Evolutionary conservation across 208 protist species (phyloP).

Genomic region (Angomonas deanei): DNA sequence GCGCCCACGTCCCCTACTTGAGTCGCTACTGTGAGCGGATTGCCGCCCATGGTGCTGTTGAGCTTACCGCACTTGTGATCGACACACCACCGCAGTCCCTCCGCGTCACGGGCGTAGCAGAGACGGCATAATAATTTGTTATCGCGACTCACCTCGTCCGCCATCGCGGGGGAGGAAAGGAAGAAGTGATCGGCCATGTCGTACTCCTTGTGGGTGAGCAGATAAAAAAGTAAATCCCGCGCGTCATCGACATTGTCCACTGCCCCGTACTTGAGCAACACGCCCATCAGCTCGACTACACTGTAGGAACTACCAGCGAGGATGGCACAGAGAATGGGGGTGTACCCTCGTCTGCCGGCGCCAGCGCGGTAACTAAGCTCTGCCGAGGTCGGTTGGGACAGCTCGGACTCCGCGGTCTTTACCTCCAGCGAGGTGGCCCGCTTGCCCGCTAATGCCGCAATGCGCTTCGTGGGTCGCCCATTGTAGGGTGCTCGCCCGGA

Average conservation of each 20-base stretch:
- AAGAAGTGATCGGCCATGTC: slow-evolving; percentile 21
- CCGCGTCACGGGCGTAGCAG: slow-evolving; percentile 5
- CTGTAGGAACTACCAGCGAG: slow-evolving; percentile 7
- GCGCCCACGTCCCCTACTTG: slow-evolving; percentile 31
- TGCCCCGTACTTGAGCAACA: slow-evolving; percentile 25
- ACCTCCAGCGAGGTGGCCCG: slow-evolving; percentile 2
- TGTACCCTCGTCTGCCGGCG: slow-evolving; percentile 30
- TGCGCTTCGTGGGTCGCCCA: neutral
- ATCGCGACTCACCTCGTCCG: slow-evolving; percentile 20
- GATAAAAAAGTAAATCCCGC: slow-evolving; percentile 19
- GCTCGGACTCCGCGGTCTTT: slow-evolving; percentile 10
- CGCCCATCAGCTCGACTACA: slow-evolving; percentile 14
- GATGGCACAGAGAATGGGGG: slow-evolving; percentile 38
- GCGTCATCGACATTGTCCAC: slow-evolving; percentile 17
- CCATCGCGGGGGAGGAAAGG: slow-evolving; percentile 21
- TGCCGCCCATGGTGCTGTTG: slow-evolving; percentile 17
- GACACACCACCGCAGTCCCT: slow-evolving; percentile 58
- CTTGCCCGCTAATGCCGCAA: neutral
- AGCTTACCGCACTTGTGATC: slow-evolving; percentile 33
- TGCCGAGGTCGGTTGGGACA: slow-evolving; percentile 8
- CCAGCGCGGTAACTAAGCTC: slow-evolving; percentile 19
- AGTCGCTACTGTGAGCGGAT: slow-evolving; percentile 48
- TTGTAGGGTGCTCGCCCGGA: neutral
- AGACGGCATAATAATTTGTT: slow-evolving; percentile 51
- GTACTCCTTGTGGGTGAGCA: slow-evolving; percentile 12